phyloP scores from a whole-genome alignment of 2,329 filamentous ascomycete genomes.

The Ophiostoma sp. region DNA sequence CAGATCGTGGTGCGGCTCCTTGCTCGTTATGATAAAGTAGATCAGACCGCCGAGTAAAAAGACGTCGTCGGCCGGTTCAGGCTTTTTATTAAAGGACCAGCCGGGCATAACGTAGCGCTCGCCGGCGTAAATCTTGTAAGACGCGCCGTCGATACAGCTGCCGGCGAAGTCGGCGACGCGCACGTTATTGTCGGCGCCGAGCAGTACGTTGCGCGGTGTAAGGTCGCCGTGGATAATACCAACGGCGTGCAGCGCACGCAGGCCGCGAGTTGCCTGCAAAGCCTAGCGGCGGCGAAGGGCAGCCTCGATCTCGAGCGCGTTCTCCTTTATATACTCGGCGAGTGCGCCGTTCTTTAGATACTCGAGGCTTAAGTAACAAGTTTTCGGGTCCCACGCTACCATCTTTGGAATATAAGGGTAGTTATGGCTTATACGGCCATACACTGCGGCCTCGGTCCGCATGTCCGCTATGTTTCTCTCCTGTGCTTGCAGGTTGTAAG shows the following conservation, averaged over 20 bases:
- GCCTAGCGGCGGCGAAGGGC: neutral
- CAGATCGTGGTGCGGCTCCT: neutral
- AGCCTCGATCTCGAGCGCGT: neutral
- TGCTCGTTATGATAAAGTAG: neutral
- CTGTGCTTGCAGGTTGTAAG: neutral
- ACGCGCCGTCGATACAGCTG: constrained; percentile 1
- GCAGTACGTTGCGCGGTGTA: constrained; percentile 12
- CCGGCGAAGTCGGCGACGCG: constrained; percentile 14
- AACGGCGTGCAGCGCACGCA: neutral
- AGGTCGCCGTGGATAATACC: constrained; percentile 13
- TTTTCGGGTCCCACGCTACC: neutral
- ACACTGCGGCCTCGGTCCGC: neutral
- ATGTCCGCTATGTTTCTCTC: neutral
- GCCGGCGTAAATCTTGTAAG: constrained; percentile 3
- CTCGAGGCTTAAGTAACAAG: neutral
- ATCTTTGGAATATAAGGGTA: neutral
- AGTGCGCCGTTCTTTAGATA: neutral
- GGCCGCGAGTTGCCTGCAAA: neutral
- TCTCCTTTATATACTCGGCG: neutral
- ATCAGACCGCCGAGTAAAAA: neutral
- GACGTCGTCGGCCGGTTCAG: neutral
- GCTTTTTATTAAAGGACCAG: constrained; percentile 10
- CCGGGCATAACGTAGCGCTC: constrained; percentile 7
- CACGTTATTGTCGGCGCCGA: constrained; percentile 1
- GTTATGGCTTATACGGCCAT: neutral